Percentiles rank a stretch among this genome's conserved stretches.
Conservation (phyloP, 805 yeast genomes). For the Saturnispora bothae region DNA sequence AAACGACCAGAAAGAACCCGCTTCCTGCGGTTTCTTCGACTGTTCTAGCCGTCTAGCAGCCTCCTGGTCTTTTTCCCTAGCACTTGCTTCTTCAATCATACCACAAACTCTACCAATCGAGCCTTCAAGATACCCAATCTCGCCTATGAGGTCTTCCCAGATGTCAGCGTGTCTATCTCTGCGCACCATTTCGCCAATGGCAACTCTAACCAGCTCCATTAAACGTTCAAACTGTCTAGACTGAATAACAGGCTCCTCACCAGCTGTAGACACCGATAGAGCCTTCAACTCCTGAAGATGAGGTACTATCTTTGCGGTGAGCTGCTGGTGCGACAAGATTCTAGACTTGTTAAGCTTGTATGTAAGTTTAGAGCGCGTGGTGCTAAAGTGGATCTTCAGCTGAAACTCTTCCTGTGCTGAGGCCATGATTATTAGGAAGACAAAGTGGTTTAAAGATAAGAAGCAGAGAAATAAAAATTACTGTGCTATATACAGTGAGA, state of each 20-base stretch:
- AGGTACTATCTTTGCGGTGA: constrained; percentile 7
- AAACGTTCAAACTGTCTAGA: constrained; percentile 12
- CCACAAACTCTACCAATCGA: constrained; percentile 5
- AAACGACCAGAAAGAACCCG: constrained; percentile 6
- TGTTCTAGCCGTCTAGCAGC: background rate
- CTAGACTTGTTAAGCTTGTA: constrained; percentile 11
- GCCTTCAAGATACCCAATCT: constrained; percentile 10
- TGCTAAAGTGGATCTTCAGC: constrained; percentile 8
- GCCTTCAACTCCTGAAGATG: constrained; percentile 2
- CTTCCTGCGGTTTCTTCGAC: background rate
- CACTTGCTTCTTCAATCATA: constrained; percentile 8
- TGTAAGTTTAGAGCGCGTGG: constrained; percentile 9
- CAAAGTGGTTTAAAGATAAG: too few relatives aligned
- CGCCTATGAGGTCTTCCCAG: constrained; percentile 15
- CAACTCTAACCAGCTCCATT: constrained; percentile 9
- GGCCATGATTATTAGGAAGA: background rate
- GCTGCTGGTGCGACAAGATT: constrained; percentile 6
- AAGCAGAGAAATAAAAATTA: background rate
- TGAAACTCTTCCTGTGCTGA: constrained; percentile 7
- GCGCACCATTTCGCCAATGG: constrained; percentile 10
- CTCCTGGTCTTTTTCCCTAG: background rate
- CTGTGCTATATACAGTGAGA: background rate
- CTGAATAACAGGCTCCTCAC: background rate
- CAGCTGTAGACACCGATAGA: background rate
- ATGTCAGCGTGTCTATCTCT: constrained; percentile 12